Conservation (phyloP, 768 basidiomycete genomes). For the Lactarius sp. region DNA sequence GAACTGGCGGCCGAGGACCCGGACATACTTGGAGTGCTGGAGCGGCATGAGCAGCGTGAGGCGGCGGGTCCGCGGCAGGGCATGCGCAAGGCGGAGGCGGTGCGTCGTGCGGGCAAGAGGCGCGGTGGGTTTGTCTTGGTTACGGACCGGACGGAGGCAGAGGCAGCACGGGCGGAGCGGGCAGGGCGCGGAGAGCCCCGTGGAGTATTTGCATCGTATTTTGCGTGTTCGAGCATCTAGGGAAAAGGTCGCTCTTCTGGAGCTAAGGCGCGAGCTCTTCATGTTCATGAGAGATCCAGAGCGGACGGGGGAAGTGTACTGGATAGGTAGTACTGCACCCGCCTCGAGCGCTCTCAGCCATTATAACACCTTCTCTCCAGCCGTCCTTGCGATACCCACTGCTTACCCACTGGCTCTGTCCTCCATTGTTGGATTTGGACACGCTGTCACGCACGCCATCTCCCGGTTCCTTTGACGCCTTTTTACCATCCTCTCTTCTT, state of each 20-base stretch:
- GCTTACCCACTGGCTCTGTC: not conserved
- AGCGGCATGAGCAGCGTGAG: constrained; percentile 15
- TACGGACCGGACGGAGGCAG: not conserved
- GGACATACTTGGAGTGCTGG: constrained; percentile 5
- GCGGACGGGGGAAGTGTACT: not conserved
- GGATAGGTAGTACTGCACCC: not conserved
- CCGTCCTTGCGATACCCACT: not conserved
- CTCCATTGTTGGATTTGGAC: too few species aligned
- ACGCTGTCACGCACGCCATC: not conserved
- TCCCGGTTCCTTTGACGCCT: not conserved
- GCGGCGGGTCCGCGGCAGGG: constrained; percentile 8
- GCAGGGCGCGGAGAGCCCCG: not conserved
- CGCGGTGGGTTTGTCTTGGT: constrained; percentile 20
- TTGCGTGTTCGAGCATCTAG: not conserved
- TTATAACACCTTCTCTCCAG: not conserved
- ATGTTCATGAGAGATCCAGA: not conserved
- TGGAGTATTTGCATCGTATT: constrained; percentile 10
- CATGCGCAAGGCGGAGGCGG: constrained; percentile 14
- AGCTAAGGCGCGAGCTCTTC: not conserved
- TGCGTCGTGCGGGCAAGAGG: not conserved
- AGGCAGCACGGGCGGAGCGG: not conserved
- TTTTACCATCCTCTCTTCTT: not conserved
- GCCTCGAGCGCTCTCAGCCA: not conserved
- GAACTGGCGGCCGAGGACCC: constrained; percentile 16
- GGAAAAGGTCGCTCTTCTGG: not conserved